Conservation (phyloP, 2,329 filamentous ascomycete genomes). For the Colletotrichum sublineola region DNA sequence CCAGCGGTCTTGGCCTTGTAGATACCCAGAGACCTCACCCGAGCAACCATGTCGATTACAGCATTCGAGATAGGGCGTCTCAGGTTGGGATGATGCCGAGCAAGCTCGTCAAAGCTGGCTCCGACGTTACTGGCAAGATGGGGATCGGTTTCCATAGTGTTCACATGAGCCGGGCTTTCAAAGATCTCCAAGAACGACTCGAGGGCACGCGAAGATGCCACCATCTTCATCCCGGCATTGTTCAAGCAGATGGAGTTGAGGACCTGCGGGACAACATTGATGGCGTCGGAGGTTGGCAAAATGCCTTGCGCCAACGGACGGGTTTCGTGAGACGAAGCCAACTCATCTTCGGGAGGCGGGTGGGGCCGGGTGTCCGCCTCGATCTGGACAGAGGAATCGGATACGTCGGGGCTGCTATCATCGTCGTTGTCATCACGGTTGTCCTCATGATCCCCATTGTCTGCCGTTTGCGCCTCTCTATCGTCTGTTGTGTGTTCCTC, state of each 20-base stretch:
- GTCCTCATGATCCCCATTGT: constrained; percentile 43
- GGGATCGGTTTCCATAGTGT: constrained; percentile 81
- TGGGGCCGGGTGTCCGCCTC: constrained; percentile 61
- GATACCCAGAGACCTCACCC: constrained; percentile 81
- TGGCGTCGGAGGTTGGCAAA: constrained; percentile 88
- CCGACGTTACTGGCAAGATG: constrained; percentile 81
- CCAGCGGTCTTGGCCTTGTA: constrained; percentile 76
- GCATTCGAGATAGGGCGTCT: constrained; percentile 85
- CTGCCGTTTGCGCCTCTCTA: not conserved
- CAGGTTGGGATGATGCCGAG: constrained; percentile 90
- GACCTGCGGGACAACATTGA: constrained; percentile 86
- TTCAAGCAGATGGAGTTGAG: constrained; percentile 96
- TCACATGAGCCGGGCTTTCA: constrained; percentile 89
- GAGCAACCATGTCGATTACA: constrained; percentile 89
- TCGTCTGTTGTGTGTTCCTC: constrained; percentile 44
- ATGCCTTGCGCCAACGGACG: constrained; percentile 77
- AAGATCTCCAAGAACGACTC: constrained; percentile 97
- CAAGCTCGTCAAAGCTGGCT: constrained; percentile 90
- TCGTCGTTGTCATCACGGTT: constrained; percentile 48
- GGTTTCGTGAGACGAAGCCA: constrained; percentile 47
- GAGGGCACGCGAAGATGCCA: constrained; percentile 84
- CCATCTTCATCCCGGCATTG: constrained; percentile 86
- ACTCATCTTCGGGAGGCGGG: constrained; percentile 64
- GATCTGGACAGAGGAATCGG: constrained; percentile 55
- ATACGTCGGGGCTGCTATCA: constrained; percentile 55